Conservation (phyloP, 148 eudicot species). For the Arctostaphylos glauca region DNA sequence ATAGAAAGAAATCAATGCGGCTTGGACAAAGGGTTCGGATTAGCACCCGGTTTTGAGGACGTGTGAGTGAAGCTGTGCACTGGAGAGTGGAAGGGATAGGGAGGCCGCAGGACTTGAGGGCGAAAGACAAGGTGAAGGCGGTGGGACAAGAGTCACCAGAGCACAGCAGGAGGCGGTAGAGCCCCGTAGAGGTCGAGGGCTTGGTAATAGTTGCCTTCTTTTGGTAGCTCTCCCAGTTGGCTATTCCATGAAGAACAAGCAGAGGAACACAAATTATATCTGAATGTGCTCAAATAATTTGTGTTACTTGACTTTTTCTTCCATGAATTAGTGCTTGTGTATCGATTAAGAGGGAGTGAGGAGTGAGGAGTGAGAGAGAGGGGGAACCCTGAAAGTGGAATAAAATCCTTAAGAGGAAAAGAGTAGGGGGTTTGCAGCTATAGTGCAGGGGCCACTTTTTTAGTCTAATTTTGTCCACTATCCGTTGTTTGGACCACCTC, state of each 20-base stretch:
- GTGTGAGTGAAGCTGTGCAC: constrained; percentile 67
- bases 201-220: constrained; percentile 42
- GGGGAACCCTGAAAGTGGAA: too few species aligned
- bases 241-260: constrained; percentile 68
- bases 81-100: constrained; percentile 44
- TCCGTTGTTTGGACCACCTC: too few species aligned
- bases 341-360: too few species aligned
- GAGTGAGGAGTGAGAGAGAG: too few species aligned
- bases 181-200: constrained; percentile 47
- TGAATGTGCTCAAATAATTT: too few species aligned
- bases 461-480: too few species aligned
- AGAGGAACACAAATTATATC: too few species aligned
- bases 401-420: too few species aligned
- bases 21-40: constrained; percentile 54
- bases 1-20: constrained; percentile 64
- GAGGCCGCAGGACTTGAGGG: constrained; percentile 65
- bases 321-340: constrained; percentile 34
- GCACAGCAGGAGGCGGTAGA: constrained; percentile 62
- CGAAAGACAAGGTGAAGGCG: constrained; percentile 70
- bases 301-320: constrained; percentile 43
- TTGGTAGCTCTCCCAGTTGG: constrained; percentile 48
- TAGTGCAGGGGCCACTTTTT: too few species aligned
- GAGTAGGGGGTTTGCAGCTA: too few species aligned
- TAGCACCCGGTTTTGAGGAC: constrained; percentile 55
- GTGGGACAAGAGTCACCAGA: constrained; percentile 44